Base-by-base conservation (phyloP, 345 rosid species). In the Euphorbia lathyris region DNA sequence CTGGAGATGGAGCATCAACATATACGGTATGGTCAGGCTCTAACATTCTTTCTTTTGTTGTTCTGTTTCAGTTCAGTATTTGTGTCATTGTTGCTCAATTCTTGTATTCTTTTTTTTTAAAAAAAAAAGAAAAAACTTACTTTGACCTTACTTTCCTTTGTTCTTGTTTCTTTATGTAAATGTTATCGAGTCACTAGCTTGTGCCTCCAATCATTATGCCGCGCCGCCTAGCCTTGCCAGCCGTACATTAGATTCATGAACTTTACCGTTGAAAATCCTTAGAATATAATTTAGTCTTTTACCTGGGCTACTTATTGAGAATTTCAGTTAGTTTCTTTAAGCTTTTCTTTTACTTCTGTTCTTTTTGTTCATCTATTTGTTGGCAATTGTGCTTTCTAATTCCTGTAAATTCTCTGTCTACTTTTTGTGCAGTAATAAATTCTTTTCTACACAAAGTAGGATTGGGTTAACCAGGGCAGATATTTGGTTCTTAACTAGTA, bases 1-100 rank as follows among this genome's bases (percentile, higher is more conserved):
- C 96, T 7, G 91, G 93, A 2, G 97, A 88, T 65, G 98, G 98
- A 63, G 90, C 93, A 64, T 86, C 98, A 0, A 90, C 96, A 1
- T 90, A 88, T 80, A 82, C 82, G 82, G 97, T 91, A 86, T 67
- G 20, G 14, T 32, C 3, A 3, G 13, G 19, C 20, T 16, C 20
- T 64, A n/a, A 7, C 11, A 34, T 1, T 23, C 42, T 36, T 12
- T 20, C 20, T 52, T 19, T 43, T 27, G 13, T 0, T 7, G 4
- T 50, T 65, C n/a, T n/a, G n/a, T n/a, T n/a, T n/a, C n/a, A n/a
- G n/a, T 23, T 13, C 6, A 23, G 26, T 0, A 62, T 2, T 62
- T n/a, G 36, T 32, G n/a, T n/a, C 36, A 40, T 40, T 40, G 43
- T 40, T 40, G 9, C 43, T 9, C 43, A 9, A 40, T 40, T 40